Evolutionary conservation across 306 rosid species (phyloP).

Genomic region (Senna siamea): DNA sequence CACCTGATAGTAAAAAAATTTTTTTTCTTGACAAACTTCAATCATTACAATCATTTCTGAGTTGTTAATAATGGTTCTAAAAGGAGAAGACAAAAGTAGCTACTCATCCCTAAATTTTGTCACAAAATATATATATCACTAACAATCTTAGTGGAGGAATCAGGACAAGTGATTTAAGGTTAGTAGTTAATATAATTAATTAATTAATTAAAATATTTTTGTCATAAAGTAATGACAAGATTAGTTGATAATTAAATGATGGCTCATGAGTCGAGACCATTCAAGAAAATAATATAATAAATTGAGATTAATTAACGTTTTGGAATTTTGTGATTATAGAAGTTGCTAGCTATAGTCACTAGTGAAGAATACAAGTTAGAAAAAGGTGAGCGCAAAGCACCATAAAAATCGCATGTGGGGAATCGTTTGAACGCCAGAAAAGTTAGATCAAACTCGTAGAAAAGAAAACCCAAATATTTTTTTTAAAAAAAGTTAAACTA

Average conservation of each 20-base stretch:
- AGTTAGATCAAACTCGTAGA: not conserved
- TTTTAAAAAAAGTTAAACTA: too few relatives aligned
- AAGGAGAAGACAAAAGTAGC: not conserved
- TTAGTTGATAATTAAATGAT: not conserved
- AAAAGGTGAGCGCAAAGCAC: not conserved
- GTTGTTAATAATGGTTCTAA: not conserved
- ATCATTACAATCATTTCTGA: slow-evolving; percentile 25
- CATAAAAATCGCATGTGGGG: not conserved
- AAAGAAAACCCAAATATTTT: too few relatives aligned
- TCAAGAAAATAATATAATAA: not conserved
- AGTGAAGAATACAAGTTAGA: not conserved
- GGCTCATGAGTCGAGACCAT: not conserved
- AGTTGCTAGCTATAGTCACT: not conserved
- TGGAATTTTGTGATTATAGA: too few relatives aligned
- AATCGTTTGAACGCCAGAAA: not conserved
- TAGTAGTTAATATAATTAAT: not conserved
- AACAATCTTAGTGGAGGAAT: not conserved
- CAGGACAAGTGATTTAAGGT: not conserved
- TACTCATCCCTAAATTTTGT: not conserved
- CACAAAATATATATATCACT: not conserved
- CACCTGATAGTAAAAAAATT: too few relatives aligned
- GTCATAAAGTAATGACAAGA: not conserved
- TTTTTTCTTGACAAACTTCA: too few relatives aligned
- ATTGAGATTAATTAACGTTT: too few relatives aligned
- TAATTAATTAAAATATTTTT: not conserved